Evolutionary conservation across 169 alveolate species (phyloP), one percentile per base, ranked within the genome.

Genomic region (Plasmodium relictum): DNA sequence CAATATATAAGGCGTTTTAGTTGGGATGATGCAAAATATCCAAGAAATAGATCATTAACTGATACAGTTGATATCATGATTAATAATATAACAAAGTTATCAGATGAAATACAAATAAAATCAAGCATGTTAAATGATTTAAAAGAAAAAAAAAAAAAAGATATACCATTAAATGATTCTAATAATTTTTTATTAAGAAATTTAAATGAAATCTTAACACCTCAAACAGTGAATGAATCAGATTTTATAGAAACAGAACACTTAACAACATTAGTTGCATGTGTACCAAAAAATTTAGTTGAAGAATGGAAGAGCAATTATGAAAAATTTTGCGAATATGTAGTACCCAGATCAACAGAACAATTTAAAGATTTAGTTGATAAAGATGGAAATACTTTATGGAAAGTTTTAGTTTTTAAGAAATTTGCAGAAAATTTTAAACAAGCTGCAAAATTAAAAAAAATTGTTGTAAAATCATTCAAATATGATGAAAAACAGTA

Each of bases 1-100:
- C 95, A 94, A 44, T 96, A 95, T 87, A 87, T 97, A 54, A 80
- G 94, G 63, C 44, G 93, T 1, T 97, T 97, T 92, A 88, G 89
- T 59, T 97, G 98, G 98, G 98, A 97, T 52, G 98, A 97, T 88
- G 96, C 96, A 18, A 94, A 95, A 70, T 97, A 93, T 88, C 98
- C 98, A 4, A 90, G 96, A 69, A 93, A 94, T 70, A 76, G 95
- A 68, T 92, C 98, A 6, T 71, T 94, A 61, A 92, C 94, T 83
- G 97, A 94, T 45, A 89, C 94, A 50, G 74, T 94, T 61, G 96
- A 94, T 72, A 92, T 95, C 44, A 93, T 96, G 83, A 87, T 95
- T 16, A 95, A 96, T 85, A 89, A 94, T 41, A 93, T 94, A 54
- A 88, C 88, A 31, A 97, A 96, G 59, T 88, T 96, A 44, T 89